phyloP scores from a whole-genome alignment of 208 protist species.

The Acanthamoeba castellanii region DNA sequence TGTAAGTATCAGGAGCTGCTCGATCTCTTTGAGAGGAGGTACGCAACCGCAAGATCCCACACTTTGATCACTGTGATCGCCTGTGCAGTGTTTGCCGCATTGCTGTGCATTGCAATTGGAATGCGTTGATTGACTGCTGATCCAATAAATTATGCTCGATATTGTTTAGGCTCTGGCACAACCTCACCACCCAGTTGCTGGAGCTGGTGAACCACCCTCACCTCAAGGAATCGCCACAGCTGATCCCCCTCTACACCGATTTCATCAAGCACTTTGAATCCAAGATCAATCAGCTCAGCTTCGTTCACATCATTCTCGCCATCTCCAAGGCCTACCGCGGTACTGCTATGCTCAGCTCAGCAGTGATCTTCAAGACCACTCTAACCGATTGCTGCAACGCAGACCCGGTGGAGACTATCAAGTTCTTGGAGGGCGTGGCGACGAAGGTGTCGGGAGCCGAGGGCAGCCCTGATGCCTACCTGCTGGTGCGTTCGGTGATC shows the following conservation, averaged over 20 bases:
- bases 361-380: not conserved
- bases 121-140: not conserved
- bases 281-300: conserved; percentile 80
- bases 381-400: not conserved
- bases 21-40: conserved; percentile 29
- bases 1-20: not conserved
- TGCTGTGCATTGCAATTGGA: not conserved
- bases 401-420: conserved; percentile 18
- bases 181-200: conserved; percentile 76
- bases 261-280: conserved; percentile 77
- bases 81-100: not conserved
- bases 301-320: conserved; percentile 73
- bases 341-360: not conserved
- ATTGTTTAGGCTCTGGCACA: conserved; percentile 75
- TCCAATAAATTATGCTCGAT: not conserved
- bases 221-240: not conserved
- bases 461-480: conserved; percentile 55
- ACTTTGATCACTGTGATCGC: not conserved
- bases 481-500: conserved; percentile 63
- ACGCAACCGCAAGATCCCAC: not conserved
- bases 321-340: conserved; percentile 58
- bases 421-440: conserved; percentile 52
- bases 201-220: conserved; percentile 70
- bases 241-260: conserved; percentile 73
- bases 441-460: conserved; percentile 22